Conservation (phyloP, 306 rosid species). For the Dalbergia cochinchinensis region DNA sequence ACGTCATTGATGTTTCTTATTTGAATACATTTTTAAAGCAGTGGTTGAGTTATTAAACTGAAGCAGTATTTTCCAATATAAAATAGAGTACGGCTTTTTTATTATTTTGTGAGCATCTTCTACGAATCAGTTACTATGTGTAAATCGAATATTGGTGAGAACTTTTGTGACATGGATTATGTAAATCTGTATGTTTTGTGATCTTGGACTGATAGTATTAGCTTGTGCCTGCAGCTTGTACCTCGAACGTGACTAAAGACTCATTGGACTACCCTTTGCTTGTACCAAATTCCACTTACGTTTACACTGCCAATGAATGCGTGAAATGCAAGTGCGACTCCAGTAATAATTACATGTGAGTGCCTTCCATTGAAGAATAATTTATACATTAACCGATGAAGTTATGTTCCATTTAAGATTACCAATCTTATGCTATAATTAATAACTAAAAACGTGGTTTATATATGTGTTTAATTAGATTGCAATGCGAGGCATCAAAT, state of each 20-base stretch:
- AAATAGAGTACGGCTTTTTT: too few relatives aligned
- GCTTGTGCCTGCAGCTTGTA: conserved; percentile 64
- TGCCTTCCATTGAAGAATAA: not conserved
- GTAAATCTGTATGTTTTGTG: not conserved
- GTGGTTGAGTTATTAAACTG: too few relatives aligned
- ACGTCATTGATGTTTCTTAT: too few relatives aligned
- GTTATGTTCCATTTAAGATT: too few relatives aligned
- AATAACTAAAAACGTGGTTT: too few relatives aligned
- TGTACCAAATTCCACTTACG: conserved; percentile 59
- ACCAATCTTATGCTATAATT: not conserved
- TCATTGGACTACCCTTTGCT: conserved; percentile 70
- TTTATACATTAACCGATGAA: too few relatives aligned
- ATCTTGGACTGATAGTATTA: not conserved
- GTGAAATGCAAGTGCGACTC: conserved; percentile 72
- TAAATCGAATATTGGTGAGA: not conserved
- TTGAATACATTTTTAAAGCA: too few relatives aligned
- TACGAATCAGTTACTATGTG: too few relatives aligned
- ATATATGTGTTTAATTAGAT: conserved; percentile 43
- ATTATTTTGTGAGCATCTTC: not conserved
- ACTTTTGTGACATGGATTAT: not conserved
- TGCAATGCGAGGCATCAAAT: conserved; percentile 72
- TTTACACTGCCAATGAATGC: conserved; percentile 71
- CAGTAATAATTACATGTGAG: conserved; percentile 58
- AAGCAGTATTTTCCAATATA: too few relatives aligned
- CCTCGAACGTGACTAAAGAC: conserved; percentile 50